A percentile compares a stretch with the other conserved stretches of the same genome.
phyloP scores from a whole-genome alignment of 176 grass and related monocot species.

The Hordeum marinum region DNA sequence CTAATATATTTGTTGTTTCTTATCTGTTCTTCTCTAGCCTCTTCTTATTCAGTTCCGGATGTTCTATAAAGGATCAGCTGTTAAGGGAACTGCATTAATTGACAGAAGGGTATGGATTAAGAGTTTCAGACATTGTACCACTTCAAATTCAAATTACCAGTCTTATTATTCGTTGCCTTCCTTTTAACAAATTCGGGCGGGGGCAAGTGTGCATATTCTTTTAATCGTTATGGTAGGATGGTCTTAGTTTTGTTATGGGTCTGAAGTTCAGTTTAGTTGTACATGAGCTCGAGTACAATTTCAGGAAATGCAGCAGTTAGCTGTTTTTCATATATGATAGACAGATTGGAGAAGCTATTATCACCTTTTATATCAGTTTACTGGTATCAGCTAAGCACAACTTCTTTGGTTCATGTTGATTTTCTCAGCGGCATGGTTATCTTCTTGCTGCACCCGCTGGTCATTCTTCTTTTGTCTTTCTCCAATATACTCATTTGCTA shows the following conservation, averaged over 20 bases:
- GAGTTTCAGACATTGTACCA: neutral
- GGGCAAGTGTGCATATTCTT: neutral
- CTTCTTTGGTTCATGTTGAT: constrained; percentile 15
- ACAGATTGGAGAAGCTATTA: neutral
- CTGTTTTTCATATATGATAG: neutral
- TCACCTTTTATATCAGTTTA: neutral
- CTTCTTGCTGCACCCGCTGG: neutral
- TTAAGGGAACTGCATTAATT: constrained; percentile 72
- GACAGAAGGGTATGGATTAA: constrained; percentile 47
- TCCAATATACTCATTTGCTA: neutral
- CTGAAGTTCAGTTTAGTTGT: neutral
- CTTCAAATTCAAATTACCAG: neutral
- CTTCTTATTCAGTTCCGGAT: constrained; percentile 80
- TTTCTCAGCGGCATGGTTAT: neutral
- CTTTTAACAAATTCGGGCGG: neutral
- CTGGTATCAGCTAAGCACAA: neutral
- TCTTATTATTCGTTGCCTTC: neutral
- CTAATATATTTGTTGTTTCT: neutral
- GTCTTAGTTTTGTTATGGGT: neutral
- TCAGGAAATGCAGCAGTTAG: neutral
- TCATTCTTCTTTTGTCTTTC: neutral
- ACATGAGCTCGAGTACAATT: neutral
- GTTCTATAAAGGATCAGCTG: constrained; percentile 61
- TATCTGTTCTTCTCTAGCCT: constrained; percentile 41
- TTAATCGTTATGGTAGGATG: neutral